Base-by-base conservation (phyloP, 2,329 filamentous ascomycete species). In the Coleophoma cylindrospora region DNA sequence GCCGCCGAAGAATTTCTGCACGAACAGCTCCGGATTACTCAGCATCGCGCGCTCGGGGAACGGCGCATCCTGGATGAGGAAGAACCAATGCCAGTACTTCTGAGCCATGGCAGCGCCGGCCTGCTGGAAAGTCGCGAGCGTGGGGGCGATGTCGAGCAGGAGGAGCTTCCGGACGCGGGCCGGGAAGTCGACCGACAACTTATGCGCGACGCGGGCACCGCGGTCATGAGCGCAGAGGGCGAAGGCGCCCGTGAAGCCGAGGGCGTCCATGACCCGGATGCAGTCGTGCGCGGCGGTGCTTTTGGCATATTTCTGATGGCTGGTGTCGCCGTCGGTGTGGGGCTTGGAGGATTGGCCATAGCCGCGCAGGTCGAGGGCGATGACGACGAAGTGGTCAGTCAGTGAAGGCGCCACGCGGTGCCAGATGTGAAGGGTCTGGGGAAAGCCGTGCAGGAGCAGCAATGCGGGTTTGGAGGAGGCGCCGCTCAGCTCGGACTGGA, bases 81-180 rank as follows among this genome's bases (percentile, higher is more conserved):
- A 75, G 47, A 79, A 80, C 78, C 79, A 83, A 62, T 83, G 79
- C 57, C 75, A 81, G 61, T 80, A 81, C 0, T 70, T 68, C 27
- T 66, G 67, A 1, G 76, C 74, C 51, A 79, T 74, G 0, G 64
- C 62, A 4, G 68, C 56, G 47, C 71, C 55, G 3, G 70, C 71
- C 14, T 69, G 63, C 45, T 66, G 65, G 64, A 74, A 82, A 73
- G 80, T 80, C 6, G 70, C 70, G 11, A 77, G 68, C 0, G 77
- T 81, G 2, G 79, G 80, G 38, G 73, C 76, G 40, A 81, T 78
- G 50, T 80, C 77, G 2, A 79, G 65, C 1, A 79, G 53, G 38
- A 79, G 70, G 0, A 68, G 64, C 49, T 65, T 74, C 13, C 45
- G 43, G 5, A 62, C 55, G 8, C 41, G 43, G 3, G 50, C 48